Evolutionary conservation across 2,329 filamentous ascomycete species (phyloP).

Genomic region (Talaromyces sp.): DNA sequence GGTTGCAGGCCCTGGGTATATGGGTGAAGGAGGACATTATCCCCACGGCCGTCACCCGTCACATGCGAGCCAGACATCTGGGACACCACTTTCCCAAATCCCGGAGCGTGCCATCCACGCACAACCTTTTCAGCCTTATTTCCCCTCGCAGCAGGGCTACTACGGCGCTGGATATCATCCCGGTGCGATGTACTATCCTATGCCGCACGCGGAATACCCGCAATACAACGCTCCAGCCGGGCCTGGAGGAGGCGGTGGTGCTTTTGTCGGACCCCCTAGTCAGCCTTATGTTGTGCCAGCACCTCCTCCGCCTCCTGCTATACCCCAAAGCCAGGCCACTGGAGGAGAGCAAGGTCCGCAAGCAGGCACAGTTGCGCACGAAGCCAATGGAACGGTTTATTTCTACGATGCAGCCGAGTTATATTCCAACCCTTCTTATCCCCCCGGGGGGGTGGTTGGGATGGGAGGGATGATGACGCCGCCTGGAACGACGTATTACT

Average conservation of each 20-base stretch:
- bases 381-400: conserved; percentile 93
- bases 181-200: conserved; percentile 64
- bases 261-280: conserved; percentile 19
- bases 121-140: conserved; percentile 78
- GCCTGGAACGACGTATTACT: conserved; percentile 48
- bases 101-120: conserved; percentile 89
- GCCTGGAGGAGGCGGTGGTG: conserved; percentile 32
- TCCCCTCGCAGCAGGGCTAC: conserved; percentile 49
- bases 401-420: conserved; percentile 88
- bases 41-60: conserved; percentile 62
- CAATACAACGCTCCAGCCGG: conserved; percentile 3
- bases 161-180: conserved; percentile 54
- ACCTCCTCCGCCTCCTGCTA: conserved; percentile 2
- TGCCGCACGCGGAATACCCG: conserved; percentile 31
- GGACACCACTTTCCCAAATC: conserved; percentile 83
- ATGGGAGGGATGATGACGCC: conserved; percentile 77
- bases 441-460: conserved; percentile 53
- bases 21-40: conserved; percentile 45
- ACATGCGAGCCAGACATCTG: conserved; percentile 64
- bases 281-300: conserved; percentile 8
- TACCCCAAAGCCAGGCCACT: neutral
- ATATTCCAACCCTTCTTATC: conserved; percentile 47
- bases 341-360: conserved; percentile 22
- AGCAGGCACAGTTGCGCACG: conserved; percentile 64
- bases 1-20: conserved; percentile 53